Conservation (phyloP, 2,329 filamentous ascomycete species). For the Pyricularia pennisetigena region DNA sequence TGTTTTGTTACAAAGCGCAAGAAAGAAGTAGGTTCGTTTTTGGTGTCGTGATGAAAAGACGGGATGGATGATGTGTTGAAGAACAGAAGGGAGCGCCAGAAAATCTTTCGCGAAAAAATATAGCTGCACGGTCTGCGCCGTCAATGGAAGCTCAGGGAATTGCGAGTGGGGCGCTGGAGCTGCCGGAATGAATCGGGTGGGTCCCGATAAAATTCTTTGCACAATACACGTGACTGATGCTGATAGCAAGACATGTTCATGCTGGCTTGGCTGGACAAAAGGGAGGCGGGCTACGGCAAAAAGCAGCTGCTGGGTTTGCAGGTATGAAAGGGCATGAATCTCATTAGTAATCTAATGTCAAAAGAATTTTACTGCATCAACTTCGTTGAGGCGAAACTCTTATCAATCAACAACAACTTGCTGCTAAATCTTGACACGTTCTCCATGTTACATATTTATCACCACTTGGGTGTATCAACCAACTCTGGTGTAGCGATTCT, state of each 20-base stretch:
- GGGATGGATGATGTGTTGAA: conserved; percentile 13
- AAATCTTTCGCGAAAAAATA: conserved; percentile 4
- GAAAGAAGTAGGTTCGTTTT: conserved; percentile 13
- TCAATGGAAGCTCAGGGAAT: conserved; percentile 6
- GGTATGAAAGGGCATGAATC: background rate
- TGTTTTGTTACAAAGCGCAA: conserved; percentile 14
- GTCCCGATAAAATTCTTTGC: background rate
- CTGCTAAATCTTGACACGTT: too few species aligned
- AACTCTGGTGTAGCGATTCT: too few species aligned
- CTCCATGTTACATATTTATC: too few species aligned
- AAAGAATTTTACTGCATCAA: too few species aligned
- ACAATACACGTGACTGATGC: background rate
- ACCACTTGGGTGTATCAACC: too few species aligned
- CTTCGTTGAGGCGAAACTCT: too few species aligned
- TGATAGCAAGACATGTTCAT: too few species aligned
- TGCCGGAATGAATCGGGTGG: background rate
- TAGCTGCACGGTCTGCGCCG: background rate
- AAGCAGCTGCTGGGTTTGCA: background rate
- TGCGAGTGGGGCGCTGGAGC: background rate
- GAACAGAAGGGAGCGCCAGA: conserved; percentile 12
- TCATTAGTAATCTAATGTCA: background rate
- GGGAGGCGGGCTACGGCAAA: too few species aligned
- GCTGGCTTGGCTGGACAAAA: too few species aligned
- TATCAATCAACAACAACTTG: too few species aligned
- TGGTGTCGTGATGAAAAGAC: conserved; percentile 5